Conservation (phyloP, 441 rosid species). For the Erysimum cheiri region DNA sequence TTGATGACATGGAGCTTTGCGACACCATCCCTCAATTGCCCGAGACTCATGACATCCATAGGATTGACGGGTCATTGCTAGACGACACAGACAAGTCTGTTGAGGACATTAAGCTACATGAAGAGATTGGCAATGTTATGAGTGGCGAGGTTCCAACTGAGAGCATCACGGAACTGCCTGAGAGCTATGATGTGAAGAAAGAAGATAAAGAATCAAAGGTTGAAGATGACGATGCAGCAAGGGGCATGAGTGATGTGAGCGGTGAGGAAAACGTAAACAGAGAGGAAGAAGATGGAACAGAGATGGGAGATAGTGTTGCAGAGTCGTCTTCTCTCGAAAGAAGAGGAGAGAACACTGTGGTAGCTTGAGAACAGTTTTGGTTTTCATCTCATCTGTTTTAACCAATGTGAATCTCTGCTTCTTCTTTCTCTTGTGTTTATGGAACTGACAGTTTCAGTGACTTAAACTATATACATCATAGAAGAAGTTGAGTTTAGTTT, state of each 20-base stretch:
- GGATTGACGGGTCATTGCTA: constrained; percentile 47
- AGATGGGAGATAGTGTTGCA: constrained; percentile 39
- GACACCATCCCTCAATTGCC: constrained; percentile 43
- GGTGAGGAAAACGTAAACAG: constrained; percentile 35
- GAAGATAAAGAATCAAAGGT: constrained; percentile 51
- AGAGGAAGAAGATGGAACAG: constrained; percentile 39
- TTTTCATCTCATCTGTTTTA: constrained; percentile 5
- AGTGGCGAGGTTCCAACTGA: constrained; percentile 41
- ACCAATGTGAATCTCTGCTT: constrained; percentile 17
- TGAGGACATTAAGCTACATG: constrained; percentile 34
- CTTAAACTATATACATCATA: constrained; percentile 5
- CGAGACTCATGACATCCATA: constrained; percentile 43
- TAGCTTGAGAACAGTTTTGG: constrained; percentile 24
- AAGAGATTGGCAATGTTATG: constrained; percentile 40
- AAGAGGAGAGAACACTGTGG: constrained; percentile 42
- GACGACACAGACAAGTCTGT: constrained; percentile 29
- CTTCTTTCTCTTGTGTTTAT: not conserved
- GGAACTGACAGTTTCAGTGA: constrained; percentile 10
- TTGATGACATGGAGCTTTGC: constrained; percentile 50
- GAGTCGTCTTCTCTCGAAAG: constrained; percentile 40
- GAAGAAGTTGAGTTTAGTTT: constrained; percentile 34
- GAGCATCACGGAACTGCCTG: constrained; percentile 42
- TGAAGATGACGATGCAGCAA: constrained; percentile 35
- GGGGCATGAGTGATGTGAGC: constrained; percentile 21
- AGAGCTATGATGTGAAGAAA: constrained; percentile 46